These are phyloP conservation scores for Leccinum sublutescens DNA, from an alignment of 768 basidiomycete genomes.

Conservation along the genomic window DNA sequence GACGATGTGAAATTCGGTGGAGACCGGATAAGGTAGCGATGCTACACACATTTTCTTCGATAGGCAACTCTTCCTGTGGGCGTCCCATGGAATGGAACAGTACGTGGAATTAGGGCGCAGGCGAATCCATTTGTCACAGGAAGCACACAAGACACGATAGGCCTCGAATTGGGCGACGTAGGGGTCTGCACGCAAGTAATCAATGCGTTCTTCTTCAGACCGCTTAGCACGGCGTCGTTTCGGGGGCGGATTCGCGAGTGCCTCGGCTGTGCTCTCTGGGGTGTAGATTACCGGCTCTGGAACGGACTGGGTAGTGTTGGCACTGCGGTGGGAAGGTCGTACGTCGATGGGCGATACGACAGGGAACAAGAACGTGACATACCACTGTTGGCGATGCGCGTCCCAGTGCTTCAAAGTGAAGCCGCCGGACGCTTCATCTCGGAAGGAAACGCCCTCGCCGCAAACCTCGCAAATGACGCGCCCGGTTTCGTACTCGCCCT, in stretches of 20 bases:
- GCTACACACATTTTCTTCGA: slow-evolving; percentile 67
- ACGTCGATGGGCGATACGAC: slow-evolving; percentile 5
- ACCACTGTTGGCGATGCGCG: slow-evolving; percentile 62
- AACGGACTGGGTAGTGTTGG: slow-evolving; percentile 32
- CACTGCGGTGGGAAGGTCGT: slow-evolving; percentile 18
- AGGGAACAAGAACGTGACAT: slow-evolving; percentile 21
- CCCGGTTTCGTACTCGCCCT: slow-evolving; percentile 63
- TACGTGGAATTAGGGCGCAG: slow-evolving; percentile 85
- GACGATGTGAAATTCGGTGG: slow-evolving; percentile 8
- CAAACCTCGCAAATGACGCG: slow-evolving; percentile 67
- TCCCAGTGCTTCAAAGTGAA: slow-evolving; percentile 74
- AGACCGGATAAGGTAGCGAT: slow-evolving; percentile 7
- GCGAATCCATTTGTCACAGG: slow-evolving; percentile 84
- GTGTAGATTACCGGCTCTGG: slow-evolving; percentile 42
- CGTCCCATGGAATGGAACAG: slow-evolving; percentile 87
- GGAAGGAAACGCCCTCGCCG: slow-evolving; percentile 58
- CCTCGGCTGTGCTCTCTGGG: slow-evolving; percentile 41
- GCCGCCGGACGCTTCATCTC: slow-evolving; percentile 58
- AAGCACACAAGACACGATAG: slow-evolving; percentile 74
- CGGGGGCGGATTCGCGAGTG: slow-evolving; percentile 46
- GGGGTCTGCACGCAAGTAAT: slow-evolving; percentile 64
- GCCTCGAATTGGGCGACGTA: slow-evolving; percentile 82
- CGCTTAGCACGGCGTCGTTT: slow-evolving; percentile 75
- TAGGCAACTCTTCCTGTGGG: slow-evolving; percentile 78
- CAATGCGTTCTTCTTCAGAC: slow-evolving; percentile 74